Conservation (phyloP, 169 alveolate genomes). For the Neospora caninum region DNA sequence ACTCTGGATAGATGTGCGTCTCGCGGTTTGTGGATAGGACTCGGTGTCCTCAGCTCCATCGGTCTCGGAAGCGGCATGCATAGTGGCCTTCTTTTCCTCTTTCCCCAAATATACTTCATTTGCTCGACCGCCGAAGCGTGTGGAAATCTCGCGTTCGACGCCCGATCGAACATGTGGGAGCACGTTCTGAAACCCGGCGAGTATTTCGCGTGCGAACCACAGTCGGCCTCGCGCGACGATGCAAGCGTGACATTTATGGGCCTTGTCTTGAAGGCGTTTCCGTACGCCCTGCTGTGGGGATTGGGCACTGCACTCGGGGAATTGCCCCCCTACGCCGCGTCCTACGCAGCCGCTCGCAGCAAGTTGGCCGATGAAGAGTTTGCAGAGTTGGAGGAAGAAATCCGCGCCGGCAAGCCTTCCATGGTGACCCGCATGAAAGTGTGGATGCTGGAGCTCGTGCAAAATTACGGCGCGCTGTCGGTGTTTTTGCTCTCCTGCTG, state of each 20-base stretch:
- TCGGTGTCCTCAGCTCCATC: conserved; percentile 79
- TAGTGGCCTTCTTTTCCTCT: conserved; percentile 81
- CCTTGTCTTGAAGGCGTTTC: conserved; percentile 28
- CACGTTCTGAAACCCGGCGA: conserved; percentile 70
- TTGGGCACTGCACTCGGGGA: conserved; percentile 96
- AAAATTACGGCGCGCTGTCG: conserved; percentile 88
- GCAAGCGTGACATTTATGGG: conserved; percentile 21
- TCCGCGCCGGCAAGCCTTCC: neutral
- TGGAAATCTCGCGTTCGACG: conserved; percentile 72
- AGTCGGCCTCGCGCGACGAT: neutral
- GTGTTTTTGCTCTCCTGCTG: conserved; percentile 86
- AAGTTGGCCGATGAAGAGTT: conserved; percentile 80
- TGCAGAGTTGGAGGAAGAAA: conserved; percentile 77
- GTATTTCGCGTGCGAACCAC: conserved; percentile 61
- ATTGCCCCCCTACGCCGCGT: conserved; percentile 95
- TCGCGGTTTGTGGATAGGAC: conserved; percentile 80
- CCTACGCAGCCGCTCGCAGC: conserved; percentile 90
- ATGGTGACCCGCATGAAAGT: conserved; percentile 77
- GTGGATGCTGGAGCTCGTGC: conserved; percentile 80
- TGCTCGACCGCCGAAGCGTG: conserved; percentile 79
- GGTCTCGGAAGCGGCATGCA: conserved; percentile 87
- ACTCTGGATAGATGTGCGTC: conserved; percentile 13
- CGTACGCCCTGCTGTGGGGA: conserved; percentile 89
- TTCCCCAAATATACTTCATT: conserved; percentile 81
- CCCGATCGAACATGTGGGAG: conserved; percentile 77